Conservation (phyloP, 1,139 yeast species). For the Pichia sorboxylosa region DNA sequence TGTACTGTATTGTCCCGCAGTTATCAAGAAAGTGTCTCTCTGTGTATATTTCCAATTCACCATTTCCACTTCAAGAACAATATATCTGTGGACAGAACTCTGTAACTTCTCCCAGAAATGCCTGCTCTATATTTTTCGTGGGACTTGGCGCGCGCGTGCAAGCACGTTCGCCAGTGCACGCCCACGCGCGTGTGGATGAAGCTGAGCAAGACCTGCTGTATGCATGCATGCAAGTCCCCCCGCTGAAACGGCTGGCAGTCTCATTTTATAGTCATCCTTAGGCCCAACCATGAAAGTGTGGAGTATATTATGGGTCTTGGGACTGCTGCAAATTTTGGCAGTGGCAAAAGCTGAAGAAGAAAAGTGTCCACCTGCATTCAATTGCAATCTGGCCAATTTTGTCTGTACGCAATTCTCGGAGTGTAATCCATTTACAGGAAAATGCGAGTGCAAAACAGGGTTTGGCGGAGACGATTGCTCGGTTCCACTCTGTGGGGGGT, state of each 20-base stretch:
- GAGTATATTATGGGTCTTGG: neutral
- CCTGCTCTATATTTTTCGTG: too few species aligned
- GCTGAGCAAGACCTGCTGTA: too few species aligned
- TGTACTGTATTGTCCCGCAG: too few species aligned
- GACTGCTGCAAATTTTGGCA: neutral
- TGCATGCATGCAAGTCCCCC: neutral
- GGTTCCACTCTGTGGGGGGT: slow-evolving; percentile 78
- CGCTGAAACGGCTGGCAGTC: neutral
- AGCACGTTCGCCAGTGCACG: too few species aligned
- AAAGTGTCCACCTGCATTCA: slow-evolving; percentile 78
- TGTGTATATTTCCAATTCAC: too few species aligned
- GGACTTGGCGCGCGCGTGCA: too few species aligned
- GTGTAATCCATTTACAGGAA: slow-evolving; percentile 80
- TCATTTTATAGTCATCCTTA: neutral
- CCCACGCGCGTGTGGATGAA: too few species aligned
- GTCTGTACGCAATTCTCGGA: slow-evolving; percentile 80
- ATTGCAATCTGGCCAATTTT: slow-evolving; percentile 85
- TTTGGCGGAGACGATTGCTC: slow-evolving; percentile 92
- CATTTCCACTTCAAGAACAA: too few species aligned
- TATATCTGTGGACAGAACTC: too few species aligned
- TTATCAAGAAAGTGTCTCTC: too few species aligned
- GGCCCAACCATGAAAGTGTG: neutral
- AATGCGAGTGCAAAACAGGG: slow-evolving; percentile 86
- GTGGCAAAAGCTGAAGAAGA: slow-evolving; percentile 18
- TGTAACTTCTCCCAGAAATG: too few species aligned